These are phyloP conservation scores for Cucurbita pepo DNA, from an alignment of 306 rosid species.

Conservation along the genomic window DNA sequence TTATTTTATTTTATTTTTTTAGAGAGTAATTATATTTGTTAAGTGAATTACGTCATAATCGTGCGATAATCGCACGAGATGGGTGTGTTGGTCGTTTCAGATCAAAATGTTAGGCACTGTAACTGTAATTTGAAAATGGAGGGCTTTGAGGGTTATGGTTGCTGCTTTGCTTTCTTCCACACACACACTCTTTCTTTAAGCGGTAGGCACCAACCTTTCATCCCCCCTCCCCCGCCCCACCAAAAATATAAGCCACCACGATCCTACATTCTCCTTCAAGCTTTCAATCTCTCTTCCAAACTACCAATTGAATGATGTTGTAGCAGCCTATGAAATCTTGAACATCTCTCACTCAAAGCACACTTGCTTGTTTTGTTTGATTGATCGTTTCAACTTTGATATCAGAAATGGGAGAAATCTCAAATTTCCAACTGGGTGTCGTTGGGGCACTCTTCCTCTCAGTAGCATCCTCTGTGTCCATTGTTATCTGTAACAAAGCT, in stretches of 20 bases:
- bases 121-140: neutral
- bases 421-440: slow-evolving; percentile 68
- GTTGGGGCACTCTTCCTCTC: slow-evolving; percentile 88
- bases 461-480: slow-evolving; percentile 93
- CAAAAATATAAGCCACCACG: neutral
- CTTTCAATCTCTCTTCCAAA: neutral
- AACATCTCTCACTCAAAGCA: neutral
- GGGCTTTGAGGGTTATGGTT: neutral
- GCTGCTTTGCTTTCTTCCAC: neutral
- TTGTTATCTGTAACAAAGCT: slow-evolving; percentile 98
- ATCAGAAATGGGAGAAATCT: slow-evolving; percentile 76
- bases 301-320: neutral
- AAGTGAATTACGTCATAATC: no score
- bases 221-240: neutral
- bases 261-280: neutral
- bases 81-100: neutral
- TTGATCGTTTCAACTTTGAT: neutral
- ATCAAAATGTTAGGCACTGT: neutral
- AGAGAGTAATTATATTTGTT: neutral
- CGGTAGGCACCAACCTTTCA: slow-evolving; percentile 10
- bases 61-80: no score
- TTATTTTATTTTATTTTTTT: no score
- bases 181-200: neutral
- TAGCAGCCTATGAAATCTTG: neutral
- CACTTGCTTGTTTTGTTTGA: neutral